Evolutionary conservation across 169 alveolate species (phyloP).

Genomic region (Cryptosporidium bovis): DNA sequence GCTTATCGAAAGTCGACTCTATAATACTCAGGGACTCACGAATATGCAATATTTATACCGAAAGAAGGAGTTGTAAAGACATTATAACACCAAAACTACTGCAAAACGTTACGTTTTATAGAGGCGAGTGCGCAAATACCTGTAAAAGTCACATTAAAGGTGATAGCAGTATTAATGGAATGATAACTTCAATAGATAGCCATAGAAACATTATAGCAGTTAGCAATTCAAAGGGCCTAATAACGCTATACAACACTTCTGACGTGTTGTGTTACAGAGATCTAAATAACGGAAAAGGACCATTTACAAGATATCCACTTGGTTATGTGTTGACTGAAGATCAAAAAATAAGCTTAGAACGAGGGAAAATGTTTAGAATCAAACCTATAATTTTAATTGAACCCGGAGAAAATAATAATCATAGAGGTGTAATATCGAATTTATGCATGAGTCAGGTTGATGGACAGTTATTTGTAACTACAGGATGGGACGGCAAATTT

Average conservation of each 20-base stretch:
- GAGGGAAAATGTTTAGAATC: constrained; percentile 40
- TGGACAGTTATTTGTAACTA: constrained; percentile 56
- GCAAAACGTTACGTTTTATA: constrained; percentile 17
- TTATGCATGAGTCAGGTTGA: constrained; percentile 40
- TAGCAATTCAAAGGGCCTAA: constrained; percentile 27
- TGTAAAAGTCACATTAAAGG: too few relatives aligned
- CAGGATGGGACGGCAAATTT: constrained; percentile 64
- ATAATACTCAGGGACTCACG: not conserved
- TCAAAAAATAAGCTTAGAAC: constrained; percentile 7
- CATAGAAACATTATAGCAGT: constrained; percentile 1
- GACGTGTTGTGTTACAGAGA: constrained; percentile 25
- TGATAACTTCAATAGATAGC: constrained; percentile 37
- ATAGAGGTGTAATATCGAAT: constrained; percentile 58
- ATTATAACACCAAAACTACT: constrained; percentile 4
- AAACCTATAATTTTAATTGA: constrained; percentile 12
- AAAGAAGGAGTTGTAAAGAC: constrained; percentile 2
- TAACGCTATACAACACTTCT: constrained; percentile 21
- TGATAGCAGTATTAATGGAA: not conserved
- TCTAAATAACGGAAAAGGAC: constrained; percentile 57
- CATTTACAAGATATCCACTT: constrained; percentile 29
- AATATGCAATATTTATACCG: not conserved
- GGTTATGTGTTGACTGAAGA: constrained; percentile 64
- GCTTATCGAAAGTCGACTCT: not conserved
- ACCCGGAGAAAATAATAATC: constrained; percentile 47
- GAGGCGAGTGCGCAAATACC: too few relatives aligned